A percentile compares a stretch with the other conserved stretches of the same genome.
Evolutionary conservation across 2,329 filamentous ascomycete species (phyloP).

Genomic region (Aspergillus versicolor): DNA sequence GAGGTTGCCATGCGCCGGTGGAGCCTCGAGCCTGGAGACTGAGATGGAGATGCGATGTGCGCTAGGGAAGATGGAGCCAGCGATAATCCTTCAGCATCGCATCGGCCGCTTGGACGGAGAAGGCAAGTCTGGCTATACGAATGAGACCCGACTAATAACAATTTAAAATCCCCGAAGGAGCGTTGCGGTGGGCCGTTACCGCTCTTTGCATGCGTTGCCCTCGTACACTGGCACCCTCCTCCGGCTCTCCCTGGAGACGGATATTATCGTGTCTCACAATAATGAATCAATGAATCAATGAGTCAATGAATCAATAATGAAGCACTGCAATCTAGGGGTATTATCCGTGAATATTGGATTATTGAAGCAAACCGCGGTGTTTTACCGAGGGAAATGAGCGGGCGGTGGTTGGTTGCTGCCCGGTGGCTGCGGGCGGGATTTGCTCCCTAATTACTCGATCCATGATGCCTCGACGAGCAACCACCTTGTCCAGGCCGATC

Average conservation of each 20-base stretch:
- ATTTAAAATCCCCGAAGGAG: conserved; percentile 21
- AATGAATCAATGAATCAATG: neutral
- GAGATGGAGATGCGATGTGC: conserved; percentile 1
- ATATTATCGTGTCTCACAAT: neutral
- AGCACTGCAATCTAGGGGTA: too few species aligned
- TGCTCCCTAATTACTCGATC: neutral
- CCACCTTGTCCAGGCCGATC: neutral
- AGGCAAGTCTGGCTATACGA: conserved; percentile 1
- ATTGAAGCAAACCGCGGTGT: neutral
- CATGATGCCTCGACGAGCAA: neutral
- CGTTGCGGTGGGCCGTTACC: conserved; percentile 12
- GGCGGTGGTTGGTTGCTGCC: too few species aligned
- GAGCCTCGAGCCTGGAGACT: conserved; percentile 1
- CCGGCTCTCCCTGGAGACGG: neutral
- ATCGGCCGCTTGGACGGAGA: neutral
- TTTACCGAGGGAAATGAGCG: neutral
- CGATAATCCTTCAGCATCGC: neutral
- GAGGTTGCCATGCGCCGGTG: conserved; percentile 19
- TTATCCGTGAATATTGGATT: neutral
- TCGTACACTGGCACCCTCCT: too few species aligned
- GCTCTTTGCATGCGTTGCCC: neutral
- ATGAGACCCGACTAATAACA: conserved; percentile 13
- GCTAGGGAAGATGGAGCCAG: conserved; percentile 6
- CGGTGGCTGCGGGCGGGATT: neutral
- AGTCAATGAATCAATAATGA: too few species aligned